Evolutionary conservation across 352 stramenopile genomes (phyloP).

Genomic region (Pythium guiyangense): DNA sequence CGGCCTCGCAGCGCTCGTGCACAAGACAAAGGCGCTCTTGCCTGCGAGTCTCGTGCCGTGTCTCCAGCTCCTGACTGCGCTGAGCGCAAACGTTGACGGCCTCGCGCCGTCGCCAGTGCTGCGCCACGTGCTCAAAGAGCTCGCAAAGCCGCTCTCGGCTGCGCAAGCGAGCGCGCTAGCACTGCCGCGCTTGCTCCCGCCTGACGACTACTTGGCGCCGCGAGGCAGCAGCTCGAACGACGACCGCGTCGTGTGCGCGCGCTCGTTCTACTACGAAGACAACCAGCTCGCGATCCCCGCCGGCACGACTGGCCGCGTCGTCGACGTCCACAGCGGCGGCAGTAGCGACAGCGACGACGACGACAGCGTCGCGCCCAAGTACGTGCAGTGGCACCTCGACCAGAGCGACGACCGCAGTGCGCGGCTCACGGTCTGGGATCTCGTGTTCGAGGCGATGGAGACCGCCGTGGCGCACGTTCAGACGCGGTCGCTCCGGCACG

Average conservation of each 20-base stretch:
- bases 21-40: conserved; percentile 27
- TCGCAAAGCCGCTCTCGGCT: conserved; percentile 22
- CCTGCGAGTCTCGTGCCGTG: conserved; percentile 39
- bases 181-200: conserved; percentile 23
- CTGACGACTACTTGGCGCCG: conserved; percentile 40
- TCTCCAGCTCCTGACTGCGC: conserved; percentile 42
- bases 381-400: conserved; percentile 45
- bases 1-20: conserved; percentile 20
- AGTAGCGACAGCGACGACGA: conserved; percentile 7
- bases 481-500: conserved; percentile 12
- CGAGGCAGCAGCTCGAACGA: conserved; percentile 9
- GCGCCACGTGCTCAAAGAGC: conserved; percentile 48
- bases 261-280: conserved; percentile 52
- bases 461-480: conserved; percentile 36
- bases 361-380: conserved; percentile 3
- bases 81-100: conserved; percentile 32
- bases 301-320: conserved; percentile 29
- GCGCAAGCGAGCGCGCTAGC: background rate
- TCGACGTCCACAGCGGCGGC: conserved; percentile 6
- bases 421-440: conserved; percentile 35
- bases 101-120: conserved; percentile 25
- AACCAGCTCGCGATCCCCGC: conserved; percentile 36
- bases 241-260: conserved; percentile 30
- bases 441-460: conserved; percentile 36
- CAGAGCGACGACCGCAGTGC: background rate